These are phyloP conservation scores for Mycena rebaudengoi DNA, from an alignment of 768 basidiomycete genomes.

Conservation along the genomic window DNA sequence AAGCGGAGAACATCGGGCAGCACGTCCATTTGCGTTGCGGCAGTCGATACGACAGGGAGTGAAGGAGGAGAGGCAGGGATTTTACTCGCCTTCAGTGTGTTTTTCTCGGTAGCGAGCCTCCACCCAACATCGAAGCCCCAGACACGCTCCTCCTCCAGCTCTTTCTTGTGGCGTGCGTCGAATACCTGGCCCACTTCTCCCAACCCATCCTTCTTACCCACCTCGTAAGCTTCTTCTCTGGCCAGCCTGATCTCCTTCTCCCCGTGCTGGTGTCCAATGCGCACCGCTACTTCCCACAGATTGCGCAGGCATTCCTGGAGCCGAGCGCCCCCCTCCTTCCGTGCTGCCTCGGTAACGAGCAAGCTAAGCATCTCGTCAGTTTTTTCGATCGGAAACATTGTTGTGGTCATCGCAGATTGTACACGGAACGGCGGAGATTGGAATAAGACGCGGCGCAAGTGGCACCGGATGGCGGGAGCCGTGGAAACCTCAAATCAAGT, in stretches of 20 bases:
- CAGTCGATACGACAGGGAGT: not conserved
- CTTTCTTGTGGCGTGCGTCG: no score
- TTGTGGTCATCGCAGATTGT: no score
- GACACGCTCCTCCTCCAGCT: not conserved
- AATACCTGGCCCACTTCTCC: no score
- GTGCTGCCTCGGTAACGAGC: not conserved
- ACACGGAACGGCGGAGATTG: no score
- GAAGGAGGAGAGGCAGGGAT: not conserved
- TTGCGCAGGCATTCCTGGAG: not conserved
- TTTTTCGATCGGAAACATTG: not conserved
- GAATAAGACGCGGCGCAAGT: no score
- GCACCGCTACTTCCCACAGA: not conserved
- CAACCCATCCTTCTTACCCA: not conserved
- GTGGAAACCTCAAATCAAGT: no score
- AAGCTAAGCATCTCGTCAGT: not conserved
- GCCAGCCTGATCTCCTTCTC: not conserved
- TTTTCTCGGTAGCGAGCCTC: not conserved
- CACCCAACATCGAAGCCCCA: not conserved
- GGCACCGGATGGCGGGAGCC: no score
- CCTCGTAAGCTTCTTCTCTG: not conserved
- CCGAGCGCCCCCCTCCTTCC: not conserved
- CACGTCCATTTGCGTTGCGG: not conserved
- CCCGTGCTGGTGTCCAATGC: not conserved
- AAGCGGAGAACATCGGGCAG: no score
- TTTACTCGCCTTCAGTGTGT: not conserved